phyloP scores from a whole-genome alignment of 2,329 filamentous ascomycete species.

The Fusarium brevicatenulatum region DNA sequence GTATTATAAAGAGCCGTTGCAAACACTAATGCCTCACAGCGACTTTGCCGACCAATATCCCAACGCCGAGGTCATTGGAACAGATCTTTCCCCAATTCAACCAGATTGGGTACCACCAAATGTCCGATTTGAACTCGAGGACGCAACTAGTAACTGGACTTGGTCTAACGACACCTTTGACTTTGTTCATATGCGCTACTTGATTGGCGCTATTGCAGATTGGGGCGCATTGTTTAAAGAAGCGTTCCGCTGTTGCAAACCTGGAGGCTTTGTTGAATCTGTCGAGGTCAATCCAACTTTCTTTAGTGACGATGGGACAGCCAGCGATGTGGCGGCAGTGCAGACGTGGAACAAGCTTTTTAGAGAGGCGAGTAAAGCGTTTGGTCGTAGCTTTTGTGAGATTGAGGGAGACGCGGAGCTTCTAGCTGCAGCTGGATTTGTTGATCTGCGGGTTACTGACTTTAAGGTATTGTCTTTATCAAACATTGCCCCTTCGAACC shows the following conservation, averaged over 20 bases:
- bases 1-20: fast-evolving
- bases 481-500: no score
- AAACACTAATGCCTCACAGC: not conserved
- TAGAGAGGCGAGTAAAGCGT: not conserved
- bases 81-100: not conserved
- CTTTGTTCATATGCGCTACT: not conserved
- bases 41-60: not conserved
- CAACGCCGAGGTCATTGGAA: not conserved
- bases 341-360: not conserved
- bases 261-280: not conserved
- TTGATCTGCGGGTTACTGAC: not conserved
- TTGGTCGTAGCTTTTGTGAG: not conserved
- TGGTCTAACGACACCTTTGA: not conserved
- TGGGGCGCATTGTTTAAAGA: not conserved
- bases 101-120: not conserved
- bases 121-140: not conserved
- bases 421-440: conserved; percentile 1
- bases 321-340: not conserved
- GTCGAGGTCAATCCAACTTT: not conserved
- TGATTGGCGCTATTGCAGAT: not conserved
- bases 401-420: not conserved
- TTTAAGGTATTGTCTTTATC: not conserved
- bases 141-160: not conserved
- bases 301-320: not conserved
- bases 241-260: not conserved